These are phyloP conservation scores for Xylariaceae sp. DNA, from an alignment of 2,329 filamentous ascomycete species.

Conservation along the genomic window DNA sequence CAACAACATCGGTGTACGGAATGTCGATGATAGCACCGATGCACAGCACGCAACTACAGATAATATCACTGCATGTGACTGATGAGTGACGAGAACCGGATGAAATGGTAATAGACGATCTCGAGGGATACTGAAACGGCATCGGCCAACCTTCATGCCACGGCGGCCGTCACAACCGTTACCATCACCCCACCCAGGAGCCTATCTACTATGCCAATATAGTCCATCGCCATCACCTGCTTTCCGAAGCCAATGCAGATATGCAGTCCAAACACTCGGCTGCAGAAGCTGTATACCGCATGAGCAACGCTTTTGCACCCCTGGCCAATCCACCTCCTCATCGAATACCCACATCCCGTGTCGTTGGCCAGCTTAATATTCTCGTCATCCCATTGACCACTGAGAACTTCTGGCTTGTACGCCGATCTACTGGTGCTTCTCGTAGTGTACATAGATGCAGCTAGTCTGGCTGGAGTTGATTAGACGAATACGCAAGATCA, in stretches of 20 bases:
- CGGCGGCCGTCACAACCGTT: slow-evolving; percentile 23
- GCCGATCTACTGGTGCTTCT: slow-evolving; percentile 33
- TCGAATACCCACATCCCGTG: slow-evolving; percentile 28
- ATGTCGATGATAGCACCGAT: neutral
- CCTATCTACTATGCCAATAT: neutral
- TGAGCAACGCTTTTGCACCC: slow-evolving; percentile 15
- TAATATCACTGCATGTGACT: slow-evolving; percentile 16
- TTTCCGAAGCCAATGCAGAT: slow-evolving; percentile 22
- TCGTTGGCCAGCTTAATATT: slow-evolving; percentile 22
- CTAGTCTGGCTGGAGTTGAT: too few relatives aligned
- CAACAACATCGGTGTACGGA: neutral
- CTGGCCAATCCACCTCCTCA: slow-evolving; percentile 29
- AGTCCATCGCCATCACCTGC: slow-evolving; percentile 28
- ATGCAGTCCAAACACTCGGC: slow-evolving; percentile 23
- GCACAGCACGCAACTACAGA: neutral
- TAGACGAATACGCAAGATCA: too few relatives aligned
- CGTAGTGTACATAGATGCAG: too few relatives aligned
- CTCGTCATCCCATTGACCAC: slow-evolving; percentile 26
- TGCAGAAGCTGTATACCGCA: slow-evolving; percentile 27
- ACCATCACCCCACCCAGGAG: slow-evolving; percentile 27
- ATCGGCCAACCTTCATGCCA: slow-evolving; percentile 29
- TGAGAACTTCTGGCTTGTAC: slow-evolving; percentile 21
- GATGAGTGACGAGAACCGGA: neutral
- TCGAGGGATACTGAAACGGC: slow-evolving; percentile 28
- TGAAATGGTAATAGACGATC: neutral